A percentile compares a stretch with the other conserved stretches of the same genome.
These are phyloP conservation scores for Ascoidea tarda DNA, from an alignment of 805 yeast species.

Conservation along the genomic window DNA sequence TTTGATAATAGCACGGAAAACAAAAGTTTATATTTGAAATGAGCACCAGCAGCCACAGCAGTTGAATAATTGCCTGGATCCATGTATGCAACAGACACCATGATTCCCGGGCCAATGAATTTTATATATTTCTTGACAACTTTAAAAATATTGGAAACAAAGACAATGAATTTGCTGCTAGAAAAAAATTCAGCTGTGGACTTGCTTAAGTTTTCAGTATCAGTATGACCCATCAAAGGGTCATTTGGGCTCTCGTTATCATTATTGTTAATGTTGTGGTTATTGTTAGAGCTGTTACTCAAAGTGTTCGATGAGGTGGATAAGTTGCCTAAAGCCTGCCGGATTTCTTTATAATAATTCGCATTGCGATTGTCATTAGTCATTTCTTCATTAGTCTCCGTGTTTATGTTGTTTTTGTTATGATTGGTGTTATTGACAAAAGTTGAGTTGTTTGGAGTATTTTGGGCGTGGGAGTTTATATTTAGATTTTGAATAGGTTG, in stretches of 20 bases:
- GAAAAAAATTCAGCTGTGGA: background rate
- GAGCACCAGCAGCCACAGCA: slow-evolving; percentile 88
- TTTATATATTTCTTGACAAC: slow-evolving; percentile 32
- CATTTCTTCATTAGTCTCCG: too few species aligned
- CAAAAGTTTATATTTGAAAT: slow-evolving; percentile 63
- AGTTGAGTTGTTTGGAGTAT: background rate
- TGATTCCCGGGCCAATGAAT: slow-evolving; percentile 88
- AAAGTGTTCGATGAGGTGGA: background rate
- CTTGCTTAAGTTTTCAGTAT: too few species aligned
- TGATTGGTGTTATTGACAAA: too few species aligned
- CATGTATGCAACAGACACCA: slow-evolving; percentile 93
- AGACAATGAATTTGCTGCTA: too few species aligned
- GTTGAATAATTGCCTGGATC: slow-evolving; percentile 97
- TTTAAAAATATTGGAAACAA: background rate
- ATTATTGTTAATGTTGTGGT: too few species aligned
- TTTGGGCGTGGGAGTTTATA: background rate
- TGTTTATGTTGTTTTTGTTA: background rate
- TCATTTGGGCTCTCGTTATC: too few species aligned
- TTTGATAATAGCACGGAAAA: slow-evolving; percentile 73
- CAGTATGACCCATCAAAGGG: too few species aligned
- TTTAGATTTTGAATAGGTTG: too few species aligned
- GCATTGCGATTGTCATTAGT: background rate
- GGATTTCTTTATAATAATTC: background rate
- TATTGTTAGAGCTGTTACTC: background rate
- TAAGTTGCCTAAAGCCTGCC: background rate